Base-by-base conservation (phyloP, 495 filamentous ascomycete species). In the Xanthoparmelia taractica region DNA sequence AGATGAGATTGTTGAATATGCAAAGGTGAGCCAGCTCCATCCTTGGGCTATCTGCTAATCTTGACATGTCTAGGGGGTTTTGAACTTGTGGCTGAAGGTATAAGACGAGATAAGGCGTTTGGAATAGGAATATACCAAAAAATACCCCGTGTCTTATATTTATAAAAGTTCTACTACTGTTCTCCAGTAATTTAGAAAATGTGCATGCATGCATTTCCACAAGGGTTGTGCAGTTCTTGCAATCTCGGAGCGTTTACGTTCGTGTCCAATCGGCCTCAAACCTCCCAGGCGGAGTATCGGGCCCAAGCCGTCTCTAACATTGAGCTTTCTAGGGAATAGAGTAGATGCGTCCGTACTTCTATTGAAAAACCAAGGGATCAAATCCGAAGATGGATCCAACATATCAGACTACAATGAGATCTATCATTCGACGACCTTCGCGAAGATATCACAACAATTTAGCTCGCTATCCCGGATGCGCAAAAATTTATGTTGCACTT, bases 1-100 rank as follows among this genome's bases (percentile, higher is more conserved):
- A 15, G 85, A 88, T 73, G 94, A 98, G 82, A 98, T 98, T 76
- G 90, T 95, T n/a, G 90, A 96, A 74, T 98, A 97, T 75, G 85
- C 90, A 43, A 96, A 96, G 83, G 68, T 66, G 34, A 33, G 67
- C 43, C 5, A 18, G 10, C 6, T 15, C 29, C 3, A 20, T 52
- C 2, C 11, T 29, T 0, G 17, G 47, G 36, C 18, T 54, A 10
- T 15, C 38, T 64, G 43, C 52, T 45, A 20, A 59, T 38, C 18
- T 31, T 8, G 8, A 27, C 6, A 20, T 40, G 17, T 47, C 25
- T 27, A 69, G 68, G 94, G 94, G 10, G 92, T 98, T 34, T 70
- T 97, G 60, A 87, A 75, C 69, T 77, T 97, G 63, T 97, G 93
- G 93, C 70, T 92, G 72, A 92, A 88, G 79, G 91, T 96, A 65